Conservation (phyloP, 2,329 filamentous ascomycete species). For the Myriangium duriaei region DNA sequence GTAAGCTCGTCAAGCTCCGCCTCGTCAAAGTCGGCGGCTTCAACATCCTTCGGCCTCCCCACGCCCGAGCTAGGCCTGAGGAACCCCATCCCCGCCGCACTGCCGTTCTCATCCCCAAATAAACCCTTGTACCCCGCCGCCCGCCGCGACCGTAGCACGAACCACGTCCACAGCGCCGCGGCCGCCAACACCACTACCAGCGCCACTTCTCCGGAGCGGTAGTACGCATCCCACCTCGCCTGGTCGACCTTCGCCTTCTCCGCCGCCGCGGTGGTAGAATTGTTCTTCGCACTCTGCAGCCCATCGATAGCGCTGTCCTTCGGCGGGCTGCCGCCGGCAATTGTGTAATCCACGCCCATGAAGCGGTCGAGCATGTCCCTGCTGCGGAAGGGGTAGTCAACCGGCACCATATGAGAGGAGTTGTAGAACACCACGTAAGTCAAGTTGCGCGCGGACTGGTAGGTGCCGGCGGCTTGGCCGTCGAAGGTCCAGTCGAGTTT, state of each 20-base stretch:
- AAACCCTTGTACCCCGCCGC: conserved; percentile 35
- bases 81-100: conserved; percentile 33
- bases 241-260: conserved; percentile 61
- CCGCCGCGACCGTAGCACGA: conserved; percentile 46
- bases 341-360: conserved; percentile 81
- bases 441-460: conserved; percentile 86
- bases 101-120: conserved; percentile 25
- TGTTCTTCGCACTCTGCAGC: conserved; percentile 55
- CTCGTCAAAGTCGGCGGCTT: conserved; percentile 51
- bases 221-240: conserved; percentile 81
- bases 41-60: conserved; percentile 35
- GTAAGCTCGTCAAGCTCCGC: conserved; percentile 45
- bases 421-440: conserved; percentile 96
- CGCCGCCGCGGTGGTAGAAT: conserved; percentile 47
- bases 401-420: conserved; percentile 95
- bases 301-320: conserved; percentile 74
- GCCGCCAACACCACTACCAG: conserved; percentile 68
- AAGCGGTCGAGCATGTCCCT: conserved; percentile 97
- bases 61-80: conserved; percentile 26
- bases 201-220: conserved; percentile 73
- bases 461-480: conserved; percentile 74
- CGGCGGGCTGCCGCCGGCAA: conserved; percentile 62
- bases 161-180: conserved; percentile 61
- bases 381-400: conserved; percentile 73
- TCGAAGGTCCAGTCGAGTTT: conserved; percentile 91